A percentile compares a stretch with the other conserved stretches of the same genome.
These are phyloP conservation scores for Penicillium sumatraense DNA, from an alignment of 2,329 filamentous ascomycete genomes.

Conservation along the genomic window DNA sequence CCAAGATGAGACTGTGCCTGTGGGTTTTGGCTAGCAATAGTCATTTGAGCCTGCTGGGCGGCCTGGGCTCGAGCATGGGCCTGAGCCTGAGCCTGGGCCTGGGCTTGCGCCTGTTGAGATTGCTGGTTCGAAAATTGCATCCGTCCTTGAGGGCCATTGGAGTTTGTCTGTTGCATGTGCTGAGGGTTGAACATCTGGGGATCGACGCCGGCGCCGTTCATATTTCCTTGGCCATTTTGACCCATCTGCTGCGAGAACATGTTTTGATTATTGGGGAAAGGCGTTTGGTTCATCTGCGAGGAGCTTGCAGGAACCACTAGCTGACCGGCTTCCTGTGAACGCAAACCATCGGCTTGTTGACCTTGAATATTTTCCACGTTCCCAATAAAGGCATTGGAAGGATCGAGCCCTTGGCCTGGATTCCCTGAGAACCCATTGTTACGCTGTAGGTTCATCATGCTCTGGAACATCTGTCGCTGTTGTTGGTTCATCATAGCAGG, in stretches of 20 bases:
- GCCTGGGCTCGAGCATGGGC: constrained; percentile 48
- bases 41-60: constrained; percentile 51
- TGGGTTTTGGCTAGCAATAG: constrained; percentile 47
- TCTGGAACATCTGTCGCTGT: constrained; percentile 48
- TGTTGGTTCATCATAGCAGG: constrained; percentile 41
- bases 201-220: constrained; percentile 43
- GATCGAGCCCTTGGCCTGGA: constrained; percentile 36
- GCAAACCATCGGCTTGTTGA: constrained; percentile 66
- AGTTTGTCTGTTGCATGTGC: constrained; percentile 42
- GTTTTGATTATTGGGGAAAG: constrained; percentile 47
- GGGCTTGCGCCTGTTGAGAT: constrained; percentile 30
- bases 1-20: constrained; percentile 44
- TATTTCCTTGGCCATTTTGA: constrained; percentile 42
- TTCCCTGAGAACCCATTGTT: constrained; percentile 42
- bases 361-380: constrained; percentile 61
- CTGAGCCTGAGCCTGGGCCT: constrained; percentile 40
- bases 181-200: constrained; percentile 49
- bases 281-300: constrained; percentile 52
- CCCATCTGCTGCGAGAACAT: constrained; percentile 49
- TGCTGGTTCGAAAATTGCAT: constrained; percentile 42
- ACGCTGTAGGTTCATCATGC: constrained; percentile 45
- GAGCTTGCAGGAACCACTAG: constrained; percentile 68
- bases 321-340: constrained; percentile 64
- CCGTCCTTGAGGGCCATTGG: constrained; percentile 49
- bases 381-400: constrained; percentile 44